Conservation (phyloP, 2,329 filamentous ascomycete species). For the Colletotrichum eremochloae region DNA sequence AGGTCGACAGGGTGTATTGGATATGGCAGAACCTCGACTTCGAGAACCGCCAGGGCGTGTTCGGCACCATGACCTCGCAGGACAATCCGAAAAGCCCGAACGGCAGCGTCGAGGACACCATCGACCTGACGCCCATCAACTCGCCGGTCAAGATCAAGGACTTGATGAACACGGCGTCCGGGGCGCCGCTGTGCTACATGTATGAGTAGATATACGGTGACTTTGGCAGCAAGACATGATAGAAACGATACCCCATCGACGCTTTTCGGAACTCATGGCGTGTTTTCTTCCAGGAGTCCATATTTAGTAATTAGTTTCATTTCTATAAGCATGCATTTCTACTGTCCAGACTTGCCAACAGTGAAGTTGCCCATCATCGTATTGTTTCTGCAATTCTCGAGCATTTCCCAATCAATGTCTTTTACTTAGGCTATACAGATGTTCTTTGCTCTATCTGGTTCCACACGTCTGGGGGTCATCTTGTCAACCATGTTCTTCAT, state of each 20-base stretch:
- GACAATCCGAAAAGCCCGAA: conserved; percentile 57
- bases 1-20: conserved; percentile 62
- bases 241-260: conserved; percentile 10
- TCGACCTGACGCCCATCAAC: conserved; percentile 52
- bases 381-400: not conserved
- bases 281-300: not conserved
- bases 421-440: not conserved
- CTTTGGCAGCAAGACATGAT: not conserved
- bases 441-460: not conserved
- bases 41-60: conserved; percentile 54
- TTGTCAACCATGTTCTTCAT: not conserved
- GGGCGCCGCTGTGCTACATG: conserved; percentile 59
- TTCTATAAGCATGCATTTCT: not conserved
- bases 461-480: not conserved
- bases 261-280: not conserved
- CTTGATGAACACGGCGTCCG: conserved; percentile 57
- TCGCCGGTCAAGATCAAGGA: conserved; percentile 51
- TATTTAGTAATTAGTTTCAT: not conserved
- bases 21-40: conserved; percentile 63
- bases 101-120: conserved; percentile 56
- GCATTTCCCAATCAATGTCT: not conserved
- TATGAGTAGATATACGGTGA: conserved; percentile 46
- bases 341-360: not conserved
- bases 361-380: not conserved
- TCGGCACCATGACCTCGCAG: conserved; percentile 58